These are phyloP conservation scores for Crithidia fasciculata DNA, from an alignment of 208 protist species.

Conservation along the genomic window DNA sequence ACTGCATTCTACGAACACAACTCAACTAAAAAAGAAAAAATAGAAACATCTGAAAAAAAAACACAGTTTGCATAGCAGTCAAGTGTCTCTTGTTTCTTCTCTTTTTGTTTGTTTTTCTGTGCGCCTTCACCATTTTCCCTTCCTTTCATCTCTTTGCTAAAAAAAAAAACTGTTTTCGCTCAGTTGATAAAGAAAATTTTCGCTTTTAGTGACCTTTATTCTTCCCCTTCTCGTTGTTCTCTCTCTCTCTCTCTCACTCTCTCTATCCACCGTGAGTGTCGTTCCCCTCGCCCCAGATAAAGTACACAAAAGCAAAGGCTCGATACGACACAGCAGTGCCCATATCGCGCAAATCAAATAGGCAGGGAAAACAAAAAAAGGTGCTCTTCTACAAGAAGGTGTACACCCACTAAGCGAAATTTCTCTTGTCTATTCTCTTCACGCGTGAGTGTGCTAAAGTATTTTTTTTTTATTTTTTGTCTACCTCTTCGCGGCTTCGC, in stretches of 20 bases:
- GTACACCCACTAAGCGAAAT: not conserved
- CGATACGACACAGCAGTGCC: too few species aligned
- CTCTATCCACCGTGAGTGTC: too few species aligned
- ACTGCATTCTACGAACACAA: not conserved
- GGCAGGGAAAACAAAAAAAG: not conserved
- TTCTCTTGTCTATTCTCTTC: too few species aligned
- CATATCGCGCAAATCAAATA: too few species aligned
- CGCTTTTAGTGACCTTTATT: not conserved
- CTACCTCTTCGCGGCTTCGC: not conserved
- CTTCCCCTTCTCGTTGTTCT: not conserved
- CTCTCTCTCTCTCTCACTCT: not conserved
- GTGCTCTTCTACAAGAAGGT: not conserved
- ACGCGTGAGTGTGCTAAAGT: not conserved
- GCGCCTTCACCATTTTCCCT: not conserved
- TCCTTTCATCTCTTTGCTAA: not conserved
- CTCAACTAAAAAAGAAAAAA: not conserved
- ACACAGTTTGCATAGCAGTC: too few species aligned
- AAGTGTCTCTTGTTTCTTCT: not conserved
- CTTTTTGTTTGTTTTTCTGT: not conserved
- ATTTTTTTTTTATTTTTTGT: not conserved
- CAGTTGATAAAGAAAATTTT: too few species aligned
- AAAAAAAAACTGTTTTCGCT: too few species aligned
- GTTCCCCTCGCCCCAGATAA: too few species aligned
- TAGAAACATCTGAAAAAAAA: not conserved
- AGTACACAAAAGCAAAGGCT: too few species aligned